Evolutionary conservation across 345 rosid species (phyloP).

Genomic region (Lenwebbia sp.): DNA sequence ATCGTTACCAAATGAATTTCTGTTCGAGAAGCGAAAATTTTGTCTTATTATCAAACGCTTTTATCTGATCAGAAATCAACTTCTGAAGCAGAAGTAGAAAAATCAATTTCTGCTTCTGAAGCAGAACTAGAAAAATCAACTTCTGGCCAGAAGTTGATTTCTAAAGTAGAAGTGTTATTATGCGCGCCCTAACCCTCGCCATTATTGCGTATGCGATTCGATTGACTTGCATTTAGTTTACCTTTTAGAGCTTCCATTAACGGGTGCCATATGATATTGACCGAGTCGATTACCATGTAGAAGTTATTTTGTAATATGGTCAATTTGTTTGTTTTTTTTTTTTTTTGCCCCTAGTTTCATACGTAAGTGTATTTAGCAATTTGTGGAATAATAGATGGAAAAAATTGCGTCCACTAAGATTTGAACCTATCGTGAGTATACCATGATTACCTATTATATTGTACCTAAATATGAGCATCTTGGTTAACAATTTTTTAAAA

Average conservation of each 20-base stretch:
- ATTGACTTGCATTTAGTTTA: not conserved
- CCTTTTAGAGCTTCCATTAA: not conserved
- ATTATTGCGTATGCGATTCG: not conserved
- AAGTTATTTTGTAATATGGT: not conserved
- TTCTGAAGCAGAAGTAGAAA: no score
- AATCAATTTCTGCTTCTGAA: no score
- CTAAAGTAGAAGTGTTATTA: no score
- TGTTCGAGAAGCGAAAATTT: no score
- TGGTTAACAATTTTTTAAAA: not conserved
- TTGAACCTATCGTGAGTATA: not conserved
- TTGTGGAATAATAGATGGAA: not conserved
- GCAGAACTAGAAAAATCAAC: no score
- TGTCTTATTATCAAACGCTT: no score
- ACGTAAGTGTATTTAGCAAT: not conserved
- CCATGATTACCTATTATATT: not conserved
- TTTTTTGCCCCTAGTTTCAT: not conserved
- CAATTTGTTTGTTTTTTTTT: no score
- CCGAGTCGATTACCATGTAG: not conserved
- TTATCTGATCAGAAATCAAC: no score
- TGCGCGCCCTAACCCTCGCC: no score
- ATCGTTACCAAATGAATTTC: no score
- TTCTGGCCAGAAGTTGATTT: no score
- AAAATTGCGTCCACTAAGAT: not conserved
- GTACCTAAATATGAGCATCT: not conserved
- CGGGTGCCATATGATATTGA: not conserved